These are phyloP conservation scores for Colletotrichum spinosum DNA, from an alignment of 2,329 filamentous ascomycete species.

Conservation along the genomic window DNA sequence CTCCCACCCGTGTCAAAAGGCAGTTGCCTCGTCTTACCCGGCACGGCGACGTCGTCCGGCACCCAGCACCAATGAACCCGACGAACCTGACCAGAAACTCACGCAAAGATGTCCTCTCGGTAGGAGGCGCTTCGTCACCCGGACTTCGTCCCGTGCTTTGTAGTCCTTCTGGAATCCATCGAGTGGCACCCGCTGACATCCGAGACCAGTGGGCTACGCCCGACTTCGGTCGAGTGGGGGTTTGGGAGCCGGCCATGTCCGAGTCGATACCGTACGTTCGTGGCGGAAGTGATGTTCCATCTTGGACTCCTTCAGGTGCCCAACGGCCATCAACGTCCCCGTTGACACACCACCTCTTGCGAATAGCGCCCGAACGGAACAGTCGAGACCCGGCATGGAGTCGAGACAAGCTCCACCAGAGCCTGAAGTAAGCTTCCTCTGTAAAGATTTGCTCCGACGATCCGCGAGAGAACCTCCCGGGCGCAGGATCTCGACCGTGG, in stretches of 20 bases:
- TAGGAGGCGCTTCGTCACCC: not conserved
- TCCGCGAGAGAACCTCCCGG: not conserved
- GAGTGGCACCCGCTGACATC: not conserved
- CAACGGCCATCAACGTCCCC: not conserved
- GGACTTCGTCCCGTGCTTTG: slow-evolving; percentile 9
- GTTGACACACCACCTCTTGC: not conserved
- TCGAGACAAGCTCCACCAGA: not conserved
- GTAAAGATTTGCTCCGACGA: not conserved
- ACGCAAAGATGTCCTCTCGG: not conserved
- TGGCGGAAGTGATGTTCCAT: too few species aligned
- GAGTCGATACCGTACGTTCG: too few species aligned
- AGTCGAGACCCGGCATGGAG: not conserved
- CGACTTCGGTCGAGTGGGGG: too few species aligned
- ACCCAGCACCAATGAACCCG: not conserved
- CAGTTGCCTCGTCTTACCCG: not conserved
- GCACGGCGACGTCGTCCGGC: not conserved
- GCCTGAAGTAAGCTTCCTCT: too few species aligned
- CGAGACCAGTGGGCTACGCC: too few species aligned
- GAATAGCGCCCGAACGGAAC: too few species aligned
- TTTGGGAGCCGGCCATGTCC: too few species aligned
- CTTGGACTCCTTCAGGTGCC: too few species aligned
- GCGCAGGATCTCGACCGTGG: not conserved
- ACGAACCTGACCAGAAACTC: slow-evolving; percentile 1
- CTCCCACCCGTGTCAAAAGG: not conserved
- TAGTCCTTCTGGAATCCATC: slow-evolving; percentile 4